Base-by-base conservation (phyloP, 768 basidiomycete species). In the Cyclocybe cylindracea region DNA sequence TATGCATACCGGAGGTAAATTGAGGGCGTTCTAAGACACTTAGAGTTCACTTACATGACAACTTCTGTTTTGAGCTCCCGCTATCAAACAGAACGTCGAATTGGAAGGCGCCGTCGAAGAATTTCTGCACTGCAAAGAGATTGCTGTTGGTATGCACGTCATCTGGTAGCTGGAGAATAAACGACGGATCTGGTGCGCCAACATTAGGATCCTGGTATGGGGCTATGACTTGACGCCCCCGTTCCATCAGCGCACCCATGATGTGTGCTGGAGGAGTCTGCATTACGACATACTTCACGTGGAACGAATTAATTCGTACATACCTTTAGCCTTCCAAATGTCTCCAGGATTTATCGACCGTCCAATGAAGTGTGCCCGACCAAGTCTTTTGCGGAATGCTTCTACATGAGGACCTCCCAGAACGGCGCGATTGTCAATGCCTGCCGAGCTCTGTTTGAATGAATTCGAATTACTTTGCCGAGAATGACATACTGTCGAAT, bases 21-120 rank as follows among this genome's bases (percentile, higher is more conserved):
- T 50, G 7, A 36, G 42, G 14, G 31, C 10, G 10, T 48, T 5
- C 4, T 7, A 16, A 42, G 16, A 34, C 2, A 35, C 24, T 16
- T 14, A 43, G 5, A 7, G 19, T 14, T 39, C 7, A 72, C 84
- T 56, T 57, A 94, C 93, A 70, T 56, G 76, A 82, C 14, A 94
- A 69, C 53, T 78, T 80, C 52, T 83, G 80, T 53, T 80, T 80
- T 10, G 79, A 75, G 60, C 86, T 91, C 29, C 69, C 82, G 50
- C 88, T 87, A 59, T 97, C 92, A 62, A 86, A 97, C 67, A 87
- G 85, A 11, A 98, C 78, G 60, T 98, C 96, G 63, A 95, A 94
- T 51, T 89, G 83, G 72, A 96, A 98, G 29, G 80, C 75, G 1
- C 91, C 93, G 9, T 91, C 86, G 54, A 89, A 93, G 4, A 76